Evolutionary conservation across 2,329 filamentous ascomycete genomes (phyloP).

Genomic region (Sphaerulina vaccinii): DNA sequence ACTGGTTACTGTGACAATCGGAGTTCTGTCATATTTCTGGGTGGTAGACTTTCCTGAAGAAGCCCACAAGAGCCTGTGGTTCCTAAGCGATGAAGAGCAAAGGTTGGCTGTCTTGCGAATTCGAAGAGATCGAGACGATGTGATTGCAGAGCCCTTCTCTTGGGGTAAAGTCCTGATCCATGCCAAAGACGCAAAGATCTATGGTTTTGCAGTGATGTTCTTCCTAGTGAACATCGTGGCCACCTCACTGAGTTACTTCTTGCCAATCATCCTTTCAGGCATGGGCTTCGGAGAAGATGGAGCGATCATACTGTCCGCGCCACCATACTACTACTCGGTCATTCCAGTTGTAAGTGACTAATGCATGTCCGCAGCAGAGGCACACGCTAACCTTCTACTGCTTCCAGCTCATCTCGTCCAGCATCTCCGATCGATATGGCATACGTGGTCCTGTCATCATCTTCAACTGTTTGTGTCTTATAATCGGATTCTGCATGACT

Average conservation of each 20-base stretch:
- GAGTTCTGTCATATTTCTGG: slow-evolving; percentile 65
- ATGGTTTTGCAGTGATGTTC: slow-evolving; percentile 64
- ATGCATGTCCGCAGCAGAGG: too few species aligned
- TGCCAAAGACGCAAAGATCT: slow-evolving; percentile 61
- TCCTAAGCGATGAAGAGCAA: slow-evolving; percentile 58
- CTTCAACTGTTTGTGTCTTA: slow-evolving; percentile 63
- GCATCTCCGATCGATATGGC: slow-evolving; percentile 60
- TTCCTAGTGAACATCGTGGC: slow-evolving; percentile 67
- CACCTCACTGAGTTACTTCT: slow-evolving; percentile 64
- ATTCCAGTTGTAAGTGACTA: too few species aligned
- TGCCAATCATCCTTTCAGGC: slow-evolving; percentile 48
- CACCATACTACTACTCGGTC: slow-evolving; percentile 67
- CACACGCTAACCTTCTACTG: too few species aligned
- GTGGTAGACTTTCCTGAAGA: slow-evolving; percentile 69
- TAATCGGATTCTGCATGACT: slow-evolving; percentile 64
- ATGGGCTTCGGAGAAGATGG: slow-evolving; percentile 46
- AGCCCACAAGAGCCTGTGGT: slow-evolving; percentile 56
- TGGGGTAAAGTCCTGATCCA: slow-evolving; percentile 57
- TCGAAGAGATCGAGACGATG: slow-evolving; percentile 61
- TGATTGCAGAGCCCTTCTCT: slow-evolving; percentile 56
- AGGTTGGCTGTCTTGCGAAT: slow-evolving; percentile 59
- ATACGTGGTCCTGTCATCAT: slow-evolving; percentile 62
- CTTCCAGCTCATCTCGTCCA: slow-evolving; percentile 60
- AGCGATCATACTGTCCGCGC: slow-evolving; percentile 61
- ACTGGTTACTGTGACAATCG: slow-evolving; percentile 57